Evolutionary conservation across 257 asterid species (phyloP).

Genomic region (Nicotiana paniculata): DNA sequence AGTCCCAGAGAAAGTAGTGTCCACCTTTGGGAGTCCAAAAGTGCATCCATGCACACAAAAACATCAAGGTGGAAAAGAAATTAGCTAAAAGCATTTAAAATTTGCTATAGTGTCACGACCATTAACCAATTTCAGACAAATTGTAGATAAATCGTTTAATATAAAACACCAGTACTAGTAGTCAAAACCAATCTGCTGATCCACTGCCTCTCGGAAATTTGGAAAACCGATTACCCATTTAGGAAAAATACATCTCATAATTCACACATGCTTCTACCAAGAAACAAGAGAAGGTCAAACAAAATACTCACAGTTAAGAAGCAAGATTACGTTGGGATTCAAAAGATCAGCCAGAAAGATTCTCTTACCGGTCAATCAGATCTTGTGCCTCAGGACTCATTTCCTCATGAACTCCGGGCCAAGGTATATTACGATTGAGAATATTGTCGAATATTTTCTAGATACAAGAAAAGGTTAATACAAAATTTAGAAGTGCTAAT

Average conservation of each 20-base stretch:
- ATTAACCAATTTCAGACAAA: neutral
- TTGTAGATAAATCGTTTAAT: neutral
- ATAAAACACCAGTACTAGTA: neutral
- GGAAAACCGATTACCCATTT: neutral
- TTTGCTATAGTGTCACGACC: neutral
- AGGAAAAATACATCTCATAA: neutral
- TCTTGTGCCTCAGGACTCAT: conserved; percentile 82
- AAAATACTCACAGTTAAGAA: neutral
- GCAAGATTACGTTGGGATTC: neutral
- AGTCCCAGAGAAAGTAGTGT: neutral
- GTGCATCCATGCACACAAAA: neutral
- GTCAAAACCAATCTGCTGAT: neutral
- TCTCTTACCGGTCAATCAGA: conserved; percentile 82
- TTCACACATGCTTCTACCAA: conserved; percentile 1
- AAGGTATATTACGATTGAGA: conserved; percentile 92
- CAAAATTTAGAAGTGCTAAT: neutral
- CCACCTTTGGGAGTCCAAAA: neutral
- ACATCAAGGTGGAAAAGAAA: neutral
- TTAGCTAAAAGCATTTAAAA: neutral
- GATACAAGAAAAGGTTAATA: conserved; percentile 13
- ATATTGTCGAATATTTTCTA: conserved; percentile 91
- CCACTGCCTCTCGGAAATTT: neutral
- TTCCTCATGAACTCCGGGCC: conserved; percentile 91
- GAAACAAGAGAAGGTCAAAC: neutral
- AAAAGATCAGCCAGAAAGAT: neutral